Base-by-base conservation (phyloP, 257 asterid species). In the Solanum piurae region DNA sequence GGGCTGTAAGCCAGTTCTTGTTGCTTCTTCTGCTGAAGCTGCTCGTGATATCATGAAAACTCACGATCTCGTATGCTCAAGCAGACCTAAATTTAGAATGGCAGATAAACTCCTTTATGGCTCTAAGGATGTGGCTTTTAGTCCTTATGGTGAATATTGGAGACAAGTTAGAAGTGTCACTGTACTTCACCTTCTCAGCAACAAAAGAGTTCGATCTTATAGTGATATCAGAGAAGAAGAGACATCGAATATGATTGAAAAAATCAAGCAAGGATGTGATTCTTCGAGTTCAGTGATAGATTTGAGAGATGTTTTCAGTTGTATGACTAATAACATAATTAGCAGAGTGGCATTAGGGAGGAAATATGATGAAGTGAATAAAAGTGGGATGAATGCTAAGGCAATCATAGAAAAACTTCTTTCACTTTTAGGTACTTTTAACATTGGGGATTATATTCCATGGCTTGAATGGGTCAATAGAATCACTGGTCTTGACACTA, bases 121-220 rank as follows among this genome's bases (percentile, higher is more conserved):
- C 44, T 6, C 66, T 2, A 90, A 21, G 33, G 96, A 92, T 66
- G 83, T 93, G 0, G 89, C 88, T 1, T 33, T 89, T 7, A 40
- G 92, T 1, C 91, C 94, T 0, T 90, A 94, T 46, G 92, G 94
- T 1, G 93, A 92, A 37, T 90, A 91, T 9, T 94, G 93, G 94
- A 91, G 93, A 85, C 88, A 90, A 33, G 34, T 89, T 16, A 85
- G 89, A 60, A 88, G 93, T 88, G 71, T 93, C 12, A 86, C 91
- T 13, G 92, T 93, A 12, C 88, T 91, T 34, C 94, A 94, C 23
- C 92, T 94, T 10, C 86, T 94, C 34, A 93, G 93, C 42, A 85
- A 83, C 89, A 93, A 88, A 42, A 84, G 90, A 71, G 95, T 94
- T 21, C 92, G 83, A 5, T 93, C 93, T 3, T 93, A 69, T 86